Evolutionary conservation across 1,284 basidiomycete genomes (phyloP).

Genomic region (Tilletiaria anomala): DNA sequence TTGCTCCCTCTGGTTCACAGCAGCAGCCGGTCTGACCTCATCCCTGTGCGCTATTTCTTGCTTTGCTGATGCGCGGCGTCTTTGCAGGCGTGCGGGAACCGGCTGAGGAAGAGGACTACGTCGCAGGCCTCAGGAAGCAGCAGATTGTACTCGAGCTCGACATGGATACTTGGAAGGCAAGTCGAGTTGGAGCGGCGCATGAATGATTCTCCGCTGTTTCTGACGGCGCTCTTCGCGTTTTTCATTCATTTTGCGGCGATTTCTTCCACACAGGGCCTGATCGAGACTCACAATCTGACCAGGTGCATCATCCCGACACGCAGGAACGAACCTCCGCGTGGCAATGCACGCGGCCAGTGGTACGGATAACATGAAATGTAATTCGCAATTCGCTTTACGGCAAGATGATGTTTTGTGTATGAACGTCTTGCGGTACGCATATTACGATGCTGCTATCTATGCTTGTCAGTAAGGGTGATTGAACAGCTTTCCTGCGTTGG

Average conservation of each 20-base stretch:
- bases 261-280: slow-evolving; percentile 50
- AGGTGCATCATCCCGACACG: slow-evolving; percentile 43
- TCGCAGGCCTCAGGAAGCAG: slow-evolving; percentile 52
- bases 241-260: not conserved
- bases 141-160: slow-evolving; percentile 78
- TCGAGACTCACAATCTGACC: slow-evolving; percentile 62
- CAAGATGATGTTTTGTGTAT: no score
- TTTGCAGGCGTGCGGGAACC: slow-evolving; percentile 6
- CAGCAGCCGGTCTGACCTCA: slow-evolving; percentile 1
- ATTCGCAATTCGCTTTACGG: no score
- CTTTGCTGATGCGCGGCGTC: not conserved
- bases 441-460: no score
- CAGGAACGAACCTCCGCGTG: not conserved
- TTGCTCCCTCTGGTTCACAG: no score
- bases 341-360: not conserved
- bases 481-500: no score
- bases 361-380: slow-evolving; percentile 1
- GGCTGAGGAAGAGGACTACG: slow-evolving; percentile 49
- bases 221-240: not conserved
- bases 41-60: not conserved
- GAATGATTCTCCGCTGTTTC: not conserved
- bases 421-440: no score
- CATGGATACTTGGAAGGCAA: slow-evolving; percentile 62
- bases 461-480: no score
- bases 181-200: slow-evolving; percentile 7